Conservation (phyloP, 2,329 filamentous ascomycete species). For the Juglanconis oblonga region DNA sequence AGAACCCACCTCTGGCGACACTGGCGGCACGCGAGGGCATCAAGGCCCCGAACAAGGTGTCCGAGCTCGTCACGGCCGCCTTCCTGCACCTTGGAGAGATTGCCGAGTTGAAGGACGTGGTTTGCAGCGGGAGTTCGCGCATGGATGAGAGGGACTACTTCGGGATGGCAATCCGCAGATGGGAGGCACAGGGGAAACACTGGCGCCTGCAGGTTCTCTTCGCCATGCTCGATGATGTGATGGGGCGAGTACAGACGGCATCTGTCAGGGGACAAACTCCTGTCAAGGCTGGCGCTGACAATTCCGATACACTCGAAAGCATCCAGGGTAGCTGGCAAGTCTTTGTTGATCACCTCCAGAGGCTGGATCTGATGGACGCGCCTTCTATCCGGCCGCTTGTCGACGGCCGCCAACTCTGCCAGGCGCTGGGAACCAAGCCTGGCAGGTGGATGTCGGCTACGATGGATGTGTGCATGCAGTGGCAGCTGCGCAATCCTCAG, state of each 20-base stretch:
- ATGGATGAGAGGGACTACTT: slow-evolving; percentile 58
- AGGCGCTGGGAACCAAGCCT: slow-evolving; percentile 65
- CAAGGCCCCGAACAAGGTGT: slow-evolving; percentile 73
- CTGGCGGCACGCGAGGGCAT: slow-evolving; percentile 73
- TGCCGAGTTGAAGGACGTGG: slow-evolving; percentile 55
- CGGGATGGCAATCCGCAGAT: slow-evolving; percentile 71
- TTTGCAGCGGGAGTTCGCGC: slow-evolving; percentile 42
- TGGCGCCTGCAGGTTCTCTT: slow-evolving; percentile 73
- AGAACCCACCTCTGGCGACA: slow-evolving; percentile 53
- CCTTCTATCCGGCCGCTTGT: slow-evolving; percentile 61
- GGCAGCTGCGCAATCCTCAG: slow-evolving; percentile 81
- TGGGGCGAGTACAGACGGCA: slow-evolving; percentile 28
- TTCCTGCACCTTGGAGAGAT: slow-evolving; percentile 63
- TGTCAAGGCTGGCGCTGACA: background rate
- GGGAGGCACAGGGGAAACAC: slow-evolving; percentile 59
- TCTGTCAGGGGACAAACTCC: background rate
- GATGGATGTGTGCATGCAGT: slow-evolving; percentile 75
- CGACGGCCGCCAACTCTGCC: slow-evolving; percentile 71
- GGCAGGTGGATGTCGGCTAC: slow-evolving; percentile 84
- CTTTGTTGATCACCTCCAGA: slow-evolving; percentile 53
- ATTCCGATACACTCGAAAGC: slow-evolving; percentile 37
- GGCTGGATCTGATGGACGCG: slow-evolving; percentile 56
- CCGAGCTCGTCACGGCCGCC: slow-evolving; percentile 63
- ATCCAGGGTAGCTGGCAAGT: slow-evolving; percentile 50
- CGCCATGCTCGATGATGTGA: slow-evolving; percentile 63